These are phyloP conservation scores for Periconia macrospinosa DNA, from an alignment of 2,329 filamentous ascomycete species.

Conservation along the genomic window DNA sequence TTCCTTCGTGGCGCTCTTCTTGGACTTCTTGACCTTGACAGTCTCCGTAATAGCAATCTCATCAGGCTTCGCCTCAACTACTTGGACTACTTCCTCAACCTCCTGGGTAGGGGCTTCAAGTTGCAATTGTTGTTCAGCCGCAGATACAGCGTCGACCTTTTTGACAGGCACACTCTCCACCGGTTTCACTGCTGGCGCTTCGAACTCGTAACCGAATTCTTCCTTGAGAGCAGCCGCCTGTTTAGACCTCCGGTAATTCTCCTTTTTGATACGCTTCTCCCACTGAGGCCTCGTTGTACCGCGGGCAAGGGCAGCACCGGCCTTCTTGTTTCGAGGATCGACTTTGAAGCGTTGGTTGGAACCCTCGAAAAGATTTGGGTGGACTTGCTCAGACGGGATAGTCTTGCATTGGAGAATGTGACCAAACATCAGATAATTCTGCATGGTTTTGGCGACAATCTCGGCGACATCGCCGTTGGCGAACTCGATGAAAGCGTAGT, in stretches of 20 bases:
- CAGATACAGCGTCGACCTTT: slow-evolving; percentile 24
- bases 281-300: slow-evolving; percentile 76
- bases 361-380: slow-evolving; percentile 83
- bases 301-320: slow-evolving; percentile 72
- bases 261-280: slow-evolving; percentile 72
- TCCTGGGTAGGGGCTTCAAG: slow-evolving; percentile 24
- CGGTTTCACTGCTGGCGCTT: slow-evolving; percentile 70
- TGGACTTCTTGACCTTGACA: slow-evolving; percentile 36
- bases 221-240: slow-evolving; percentile 76
- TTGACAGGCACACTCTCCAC: slow-evolving; percentile 49
- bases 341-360: slow-evolving; percentile 88
- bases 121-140: slow-evolving; percentile 29
- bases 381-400: slow-evolving; percentile 75
- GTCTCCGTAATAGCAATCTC: slow-evolving; percentile 29
- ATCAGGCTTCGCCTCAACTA: slow-evolving; percentile 13
- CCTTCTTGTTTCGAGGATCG: slow-evolving; percentile 85
- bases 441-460: slow-evolving; percentile 93
- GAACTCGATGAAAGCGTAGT: slow-evolving; percentile 96
- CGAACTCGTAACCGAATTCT: slow-evolving; percentile 81
- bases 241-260: slow-evolving; percentile 68
- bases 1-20: slow-evolving; percentile 23
- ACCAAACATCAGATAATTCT: slow-evolving; percentile 94
- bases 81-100: slow-evolving; percentile 11
- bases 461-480: slow-evolving; percentile 74
- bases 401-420: slow-evolving; percentile 88